phyloP scores from a whole-genome alignment of 768 basidiomycete species.

The Grammothele lineata region DNA sequence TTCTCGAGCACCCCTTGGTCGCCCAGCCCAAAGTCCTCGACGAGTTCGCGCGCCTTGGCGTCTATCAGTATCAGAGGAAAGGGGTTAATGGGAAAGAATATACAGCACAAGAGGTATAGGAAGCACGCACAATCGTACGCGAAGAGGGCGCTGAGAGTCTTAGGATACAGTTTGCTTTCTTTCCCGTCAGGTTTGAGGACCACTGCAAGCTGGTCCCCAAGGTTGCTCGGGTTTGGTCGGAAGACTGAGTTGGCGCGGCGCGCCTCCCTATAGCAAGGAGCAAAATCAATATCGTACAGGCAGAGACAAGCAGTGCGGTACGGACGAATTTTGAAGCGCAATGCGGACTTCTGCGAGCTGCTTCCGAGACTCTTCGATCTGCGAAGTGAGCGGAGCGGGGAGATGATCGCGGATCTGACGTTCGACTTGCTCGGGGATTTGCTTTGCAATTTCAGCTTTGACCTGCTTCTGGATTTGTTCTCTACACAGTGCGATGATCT shows the following conservation, averaged over 20 bases:
- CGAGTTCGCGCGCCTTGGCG: slow-evolving; percentile 36
- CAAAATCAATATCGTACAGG: not conserved
- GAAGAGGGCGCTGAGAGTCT: slow-evolving; percentile 45
- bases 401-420: slow-evolving; percentile 45
- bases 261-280: slow-evolving; percentile 35
- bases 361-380: slow-evolving; percentile 38
- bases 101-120: not conserved
- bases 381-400: slow-evolving; percentile 42
- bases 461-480: slow-evolving; percentile 37
- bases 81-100: not conserved
- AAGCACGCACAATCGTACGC: slow-evolving; percentile 47
- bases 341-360: slow-evolving; percentile 41
- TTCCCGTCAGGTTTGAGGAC: slow-evolving; percentile 49
- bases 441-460: slow-evolving; percentile 34
- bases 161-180: slow-evolving; percentile 44
- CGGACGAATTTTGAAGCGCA: slow-evolving; percentile 53
- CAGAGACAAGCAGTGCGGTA: slow-evolving; percentile 9
- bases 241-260: slow-evolving; percentile 45
- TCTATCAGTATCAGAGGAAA: slow-evolving; percentile 26
- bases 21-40: slow-evolving; percentile 46
- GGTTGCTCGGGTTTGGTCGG: slow-evolving; percentile 25
- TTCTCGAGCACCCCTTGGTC: slow-evolving; percentile 37
- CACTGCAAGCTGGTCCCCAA: slow-evolving; percentile 41
- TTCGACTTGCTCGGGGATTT: slow-evolving; percentile 44
- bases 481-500: too few relatives aligned